phyloP scores from a whole-genome alignment of 2,329 filamentous ascomycete species.

The Phaeosphaeria sp. region DNA sequence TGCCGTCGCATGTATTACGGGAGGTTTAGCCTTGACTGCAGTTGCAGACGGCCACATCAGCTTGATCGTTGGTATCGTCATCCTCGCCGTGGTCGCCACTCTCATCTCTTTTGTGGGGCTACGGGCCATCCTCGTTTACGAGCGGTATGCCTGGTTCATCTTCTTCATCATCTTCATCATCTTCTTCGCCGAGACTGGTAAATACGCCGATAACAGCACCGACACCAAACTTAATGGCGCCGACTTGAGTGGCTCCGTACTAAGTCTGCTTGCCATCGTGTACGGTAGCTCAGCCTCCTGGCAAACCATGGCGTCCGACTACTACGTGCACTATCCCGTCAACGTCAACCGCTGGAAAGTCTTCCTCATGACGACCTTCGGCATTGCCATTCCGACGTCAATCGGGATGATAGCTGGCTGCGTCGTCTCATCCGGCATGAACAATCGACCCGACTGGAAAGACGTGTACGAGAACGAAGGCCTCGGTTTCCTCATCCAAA shows the following conservation, averaged over 20 bases:
- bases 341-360: constrained; percentile 49
- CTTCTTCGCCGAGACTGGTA: constrained; percentile 56
- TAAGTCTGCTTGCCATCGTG: constrained; percentile 40
- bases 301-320: constrained; percentile 52
- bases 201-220: constrained; percentile 51
- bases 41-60: constrained; percentile 53
- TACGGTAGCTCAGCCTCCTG: constrained; percentile 51
- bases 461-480: constrained; percentile 52
- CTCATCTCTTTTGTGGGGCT: constrained; percentile 52
- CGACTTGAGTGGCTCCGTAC: constrained; percentile 37
- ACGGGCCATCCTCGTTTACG: constrained; percentile 54
- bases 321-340: constrained; percentile 53
- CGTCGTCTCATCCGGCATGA: constrained; percentile 48
- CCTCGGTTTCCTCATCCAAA: constrained; percentile 57
- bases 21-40: constrained; percentile 51
- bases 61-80: constrained; percentile 53
- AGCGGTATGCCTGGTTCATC: constrained; percentile 58
- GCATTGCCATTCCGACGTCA: constrained; percentile 50
- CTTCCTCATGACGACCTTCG: constrained; percentile 52
- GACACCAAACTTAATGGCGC: constrained; percentile 43
- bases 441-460: constrained; percentile 46
- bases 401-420: constrained; percentile 56
- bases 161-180: constrained; percentile 58
- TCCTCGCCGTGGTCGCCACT: constrained; percentile 49
- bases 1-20: constrained; percentile 52